Evolutionary conservation across 768 basidiomycete genomes (phyloP).

Genomic region (Boletus coccyginus): DNA sequence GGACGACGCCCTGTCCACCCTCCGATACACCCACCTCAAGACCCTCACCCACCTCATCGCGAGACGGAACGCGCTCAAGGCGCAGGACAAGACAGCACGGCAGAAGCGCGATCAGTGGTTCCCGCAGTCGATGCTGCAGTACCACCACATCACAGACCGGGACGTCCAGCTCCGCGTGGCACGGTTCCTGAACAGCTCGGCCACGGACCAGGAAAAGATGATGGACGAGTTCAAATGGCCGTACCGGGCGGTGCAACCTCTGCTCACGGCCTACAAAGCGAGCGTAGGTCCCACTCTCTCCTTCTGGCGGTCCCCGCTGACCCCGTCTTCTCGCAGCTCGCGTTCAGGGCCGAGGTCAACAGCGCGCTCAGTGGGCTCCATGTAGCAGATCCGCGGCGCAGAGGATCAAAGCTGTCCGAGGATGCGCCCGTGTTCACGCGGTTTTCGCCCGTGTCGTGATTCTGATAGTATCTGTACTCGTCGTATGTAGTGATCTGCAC

Average conservation of each 20-base stretch:
- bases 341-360: slow-evolving; percentile 24
- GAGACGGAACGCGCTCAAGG: slow-evolving; percentile 9
- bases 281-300: slow-evolving; percentile 35
- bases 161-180: slow-evolving; percentile 52
- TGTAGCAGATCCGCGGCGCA: slow-evolving; percentile 24
- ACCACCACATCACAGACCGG: slow-evolving; percentile 30
- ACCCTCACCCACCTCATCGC: slow-evolving; percentile 17
- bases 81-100: slow-evolving; percentile 21
- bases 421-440: slow-evolving; percentile 5
- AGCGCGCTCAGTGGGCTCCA: slow-evolving; percentile 12
- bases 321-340: background rate
- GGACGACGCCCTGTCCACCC: slow-evolving; percentile 28
- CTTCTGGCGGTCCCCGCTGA: background rate
- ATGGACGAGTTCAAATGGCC: slow-evolving; percentile 50
- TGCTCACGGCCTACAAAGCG: slow-evolving; percentile 38
- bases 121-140: slow-evolving; percentile 30
- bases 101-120: slow-evolving; percentile 34
- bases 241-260: slow-evolving; percentile 44
- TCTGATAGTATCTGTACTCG: background rate
- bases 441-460: slow-evolving; percentile 23
- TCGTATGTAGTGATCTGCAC: background rate
- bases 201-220: slow-evolving; percentile 43
- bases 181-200: slow-evolving; percentile 37
- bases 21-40: slow-evolving; percentile 32
- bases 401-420: background rate